Conservation (phyloP, 1,284 basidiomycete genomes). For the Cryptococcus deneoformans region DNA sequence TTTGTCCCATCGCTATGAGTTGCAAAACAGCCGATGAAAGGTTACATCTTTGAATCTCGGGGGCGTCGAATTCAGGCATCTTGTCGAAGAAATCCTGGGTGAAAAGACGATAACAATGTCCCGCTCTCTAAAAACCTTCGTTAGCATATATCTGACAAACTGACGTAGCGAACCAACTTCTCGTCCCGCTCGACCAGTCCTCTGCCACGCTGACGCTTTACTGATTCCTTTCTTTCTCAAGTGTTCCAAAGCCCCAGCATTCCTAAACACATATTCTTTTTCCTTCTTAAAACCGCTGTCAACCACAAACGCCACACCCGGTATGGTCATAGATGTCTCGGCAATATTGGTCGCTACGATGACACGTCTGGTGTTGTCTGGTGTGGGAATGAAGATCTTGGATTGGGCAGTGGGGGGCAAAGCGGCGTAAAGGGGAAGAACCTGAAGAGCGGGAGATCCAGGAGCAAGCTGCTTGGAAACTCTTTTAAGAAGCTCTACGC, state of each 20-base stretch:
- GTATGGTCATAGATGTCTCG: slow-evolving; percentile 98
- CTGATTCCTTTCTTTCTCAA: slow-evolving; percentile 78
- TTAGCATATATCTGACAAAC: not conserved
- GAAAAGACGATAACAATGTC: slow-evolving; percentile 84
- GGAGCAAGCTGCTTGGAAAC: slow-evolving; percentile 65
- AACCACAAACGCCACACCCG: slow-evolving; percentile 91
- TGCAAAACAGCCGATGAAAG: slow-evolving; percentile 78
- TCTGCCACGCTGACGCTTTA: slow-evolving; percentile 77
- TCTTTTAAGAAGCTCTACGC: slow-evolving; percentile 67
- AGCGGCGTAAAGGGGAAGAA: slow-evolving; percentile 80
- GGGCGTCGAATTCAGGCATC: slow-evolving; percentile 67
- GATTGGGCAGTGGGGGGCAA: slow-evolving; percentile 74
- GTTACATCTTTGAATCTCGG: slow-evolving; percentile 84
- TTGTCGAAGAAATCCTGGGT: slow-evolving; percentile 70
- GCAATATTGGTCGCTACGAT: slow-evolving; percentile 95
- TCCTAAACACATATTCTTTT: slow-evolving; percentile 72
- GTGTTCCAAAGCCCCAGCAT: slow-evolving; percentile 85
- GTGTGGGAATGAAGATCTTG: slow-evolving; percentile 70
- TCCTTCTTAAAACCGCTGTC: slow-evolving; percentile 96
- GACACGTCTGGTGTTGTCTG: slow-evolving; percentile 74
- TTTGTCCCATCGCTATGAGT: slow-evolving; percentile 74
- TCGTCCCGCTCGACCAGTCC: slow-evolving; percentile 87
- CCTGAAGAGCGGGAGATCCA: slow-evolving; percentile 56
- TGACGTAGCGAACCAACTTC: slow-evolving; percentile 56
- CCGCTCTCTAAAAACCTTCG: slow-evolving; percentile 58